A percentile compares a stretch with the other conserved stretches of the same genome.
phyloP scores from a whole-genome alignment of 1,139 yeast genomes.

The Taiozyma sp. region DNA sequence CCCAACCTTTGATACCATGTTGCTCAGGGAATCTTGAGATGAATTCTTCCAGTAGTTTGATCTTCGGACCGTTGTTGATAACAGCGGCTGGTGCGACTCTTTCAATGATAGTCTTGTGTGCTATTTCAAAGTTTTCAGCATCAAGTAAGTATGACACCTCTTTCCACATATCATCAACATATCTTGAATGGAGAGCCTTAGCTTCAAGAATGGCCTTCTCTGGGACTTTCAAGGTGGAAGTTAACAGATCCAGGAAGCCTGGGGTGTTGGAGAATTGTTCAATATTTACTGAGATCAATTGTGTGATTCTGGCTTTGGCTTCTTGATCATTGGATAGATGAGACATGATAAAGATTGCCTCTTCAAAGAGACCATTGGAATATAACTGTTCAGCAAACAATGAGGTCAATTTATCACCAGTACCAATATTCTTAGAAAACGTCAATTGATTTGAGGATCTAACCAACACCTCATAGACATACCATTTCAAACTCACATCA shows the following conservation, averaged over 20 bases:
- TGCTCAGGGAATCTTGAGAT: constrained; percentile 44
- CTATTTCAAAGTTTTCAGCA: constrained; percentile 60
- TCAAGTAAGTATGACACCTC: constrained; percentile 59
- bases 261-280: constrained; percentile 32
- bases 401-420: constrained; percentile 43
- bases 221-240: constrained; percentile 41
- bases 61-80: constrained; percentile 38
- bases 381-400: constrained; percentile 52
- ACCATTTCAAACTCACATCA: constrained; percentile 50
- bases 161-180: constrained; percentile 45
- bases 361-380: constrained; percentile 45
- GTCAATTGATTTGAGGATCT: constrained; percentile 23
- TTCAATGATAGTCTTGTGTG: constrained; percentile 52
- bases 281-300: constrained; percentile 45
- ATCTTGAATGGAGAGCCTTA: constrained; percentile 42
- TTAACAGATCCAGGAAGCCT: constrained; percentile 33
- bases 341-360: constrained; percentile 56
- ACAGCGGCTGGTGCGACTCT: constrained; percentile 69
- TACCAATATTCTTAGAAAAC: constrained; percentile 15
- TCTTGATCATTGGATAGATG: constrained; percentile 44
- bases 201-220: constrained; percentile 43
- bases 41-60: constrained; percentile 37
- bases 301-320: constrained; percentile 37
- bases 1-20: constrained; percentile 50
- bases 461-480: constrained; percentile 42